These are phyloP conservation scores for Vaccinium corymbosum DNA, from an alignment of 148 eudicot genomes.

Conservation along the genomic window DNA sequence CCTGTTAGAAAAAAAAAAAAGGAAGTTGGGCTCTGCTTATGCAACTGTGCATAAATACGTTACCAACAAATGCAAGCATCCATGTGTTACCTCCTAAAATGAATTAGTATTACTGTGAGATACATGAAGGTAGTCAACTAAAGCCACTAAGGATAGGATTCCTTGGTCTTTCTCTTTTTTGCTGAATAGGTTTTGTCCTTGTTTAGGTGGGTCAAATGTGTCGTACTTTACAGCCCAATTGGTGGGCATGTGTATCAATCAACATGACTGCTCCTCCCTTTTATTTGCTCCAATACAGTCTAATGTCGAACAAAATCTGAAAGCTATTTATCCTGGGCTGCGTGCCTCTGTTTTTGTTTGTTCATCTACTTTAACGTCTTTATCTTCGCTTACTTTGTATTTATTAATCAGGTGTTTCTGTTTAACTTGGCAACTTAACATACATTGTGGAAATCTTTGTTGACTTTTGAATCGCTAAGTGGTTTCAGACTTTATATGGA, in stretches of 20 bases:
- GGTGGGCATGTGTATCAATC: background rate
- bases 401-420: background rate
- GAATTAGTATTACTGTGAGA: background rate
- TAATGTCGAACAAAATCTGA: background rate
- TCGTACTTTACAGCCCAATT: background rate
- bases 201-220: background rate
- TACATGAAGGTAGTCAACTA: background rate
- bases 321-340: background rate
- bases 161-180: too few species aligned
- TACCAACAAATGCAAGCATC: background rate
- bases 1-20: background rate
- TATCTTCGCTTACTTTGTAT: background rate
- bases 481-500: too few species aligned
- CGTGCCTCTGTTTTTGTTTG: background rate
- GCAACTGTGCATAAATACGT: background rate
- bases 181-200: background rate
- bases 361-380: background rate
- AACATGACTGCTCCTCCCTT: too few species aligned
- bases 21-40: background rate
- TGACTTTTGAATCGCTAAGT: background rate
- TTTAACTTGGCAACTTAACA: background rate
- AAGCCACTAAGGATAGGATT: background rate
- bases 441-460: background rate
- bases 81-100: background rate
- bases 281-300: too few species aligned